Evolutionary conservation across 306 rosid genomes (phyloP), one percentile per base, ranked within the genome.

Genomic region (Cucurbita moschata): DNA sequence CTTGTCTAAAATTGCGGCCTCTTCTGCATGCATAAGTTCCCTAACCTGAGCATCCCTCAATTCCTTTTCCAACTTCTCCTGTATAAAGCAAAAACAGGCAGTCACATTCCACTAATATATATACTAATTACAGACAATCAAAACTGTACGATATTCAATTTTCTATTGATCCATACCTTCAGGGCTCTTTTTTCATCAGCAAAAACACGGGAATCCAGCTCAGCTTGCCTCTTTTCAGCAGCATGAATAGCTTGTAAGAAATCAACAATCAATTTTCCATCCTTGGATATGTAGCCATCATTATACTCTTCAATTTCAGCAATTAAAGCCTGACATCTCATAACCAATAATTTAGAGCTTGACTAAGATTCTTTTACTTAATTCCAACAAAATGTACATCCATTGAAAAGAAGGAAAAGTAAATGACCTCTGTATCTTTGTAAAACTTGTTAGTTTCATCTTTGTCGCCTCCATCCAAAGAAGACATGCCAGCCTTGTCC

Each of bases 21-120:
- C 95, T 87, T 94, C 97, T 71, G 99, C 99, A 65, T 59, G 96
- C 96, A 85, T 94, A 61, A 89, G 86, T 82, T 91, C 99, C 82
- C 84, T 87, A 53, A 85, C 94, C 18, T 85, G 94, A 70, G 99
- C 97, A 78, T 94, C 99, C 86, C 88, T 94, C 85, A 91, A 84
- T 76, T 83, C 83, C 71, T 82, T 89, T 77, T 94, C 97, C 82
- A 86, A 83, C 80, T 84, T 91, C 72, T 91, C 96, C 97, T 94
- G 50, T 51, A 46, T 70, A 49, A 46, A 43, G 64, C 44, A 76
- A 74, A 66, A 74, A 68, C 37, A 70, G 50, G 18, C 40, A 40
- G 56, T 26, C 7, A 3, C 57, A 46, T 47, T 72, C 18, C 39
- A 55, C 38, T 23, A 47, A 11, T 23, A 7, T 21, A 30, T 3